Percentiles rank a stretch among this genome's conserved stretches.
phyloP scores from a whole-genome alignment of 1,284 basidiomycete species.

The Moesziomyces antarcticus region DNA sequence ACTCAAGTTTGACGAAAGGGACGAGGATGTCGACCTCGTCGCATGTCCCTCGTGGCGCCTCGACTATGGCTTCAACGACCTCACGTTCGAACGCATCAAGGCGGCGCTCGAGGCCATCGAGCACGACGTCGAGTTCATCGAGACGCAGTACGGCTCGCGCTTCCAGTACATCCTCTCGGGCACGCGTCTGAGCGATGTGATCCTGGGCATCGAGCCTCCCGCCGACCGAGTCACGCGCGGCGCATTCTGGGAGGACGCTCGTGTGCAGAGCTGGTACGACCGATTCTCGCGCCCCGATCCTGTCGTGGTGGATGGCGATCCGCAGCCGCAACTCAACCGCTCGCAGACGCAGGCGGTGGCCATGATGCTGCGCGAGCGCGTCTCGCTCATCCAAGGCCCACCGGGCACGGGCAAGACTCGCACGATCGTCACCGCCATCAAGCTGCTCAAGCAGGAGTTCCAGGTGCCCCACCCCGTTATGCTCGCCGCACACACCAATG shows the following conservation, averaged over 20 bases:
- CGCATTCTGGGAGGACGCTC: conserved; percentile 72
- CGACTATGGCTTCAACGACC: conserved; percentile 77
- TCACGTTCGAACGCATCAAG: conserved; percentile 78
- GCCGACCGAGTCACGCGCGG: conserved; percentile 72
- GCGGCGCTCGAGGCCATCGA: conserved; percentile 75
- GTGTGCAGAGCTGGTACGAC: conserved; percentile 68
- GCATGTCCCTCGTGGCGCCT: conserved; percentile 70
- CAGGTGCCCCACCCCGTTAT: conserved; percentile 84
- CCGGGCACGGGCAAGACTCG: conserved; percentile 96
- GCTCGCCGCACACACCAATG: conserved; percentile 91
- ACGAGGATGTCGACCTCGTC: conserved; percentile 52
- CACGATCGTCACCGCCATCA: conserved; percentile 86
- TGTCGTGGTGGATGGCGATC: conserved; percentile 81
- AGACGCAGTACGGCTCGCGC: conserved; percentile 42
- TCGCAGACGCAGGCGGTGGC: conserved; percentile 87
- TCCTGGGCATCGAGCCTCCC: conserved; percentile 72
- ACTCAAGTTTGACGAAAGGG: conserved; percentile 53
- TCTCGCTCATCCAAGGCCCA: conserved; percentile 89
- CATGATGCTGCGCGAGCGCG: conserved; percentile 81
- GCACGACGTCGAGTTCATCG: conserved; percentile 72
- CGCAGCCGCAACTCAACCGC: conserved; percentile 77
- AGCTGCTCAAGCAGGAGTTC: conserved; percentile 86
- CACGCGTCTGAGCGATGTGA: conserved; percentile 65
- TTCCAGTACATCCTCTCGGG: conserved; percentile 52
- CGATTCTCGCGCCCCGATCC: conserved; percentile 71